These are phyloP conservation scores for Triglochin maritima DNA, from an alignment of 106 monocot species.

Conservation along the genomic window DNA sequence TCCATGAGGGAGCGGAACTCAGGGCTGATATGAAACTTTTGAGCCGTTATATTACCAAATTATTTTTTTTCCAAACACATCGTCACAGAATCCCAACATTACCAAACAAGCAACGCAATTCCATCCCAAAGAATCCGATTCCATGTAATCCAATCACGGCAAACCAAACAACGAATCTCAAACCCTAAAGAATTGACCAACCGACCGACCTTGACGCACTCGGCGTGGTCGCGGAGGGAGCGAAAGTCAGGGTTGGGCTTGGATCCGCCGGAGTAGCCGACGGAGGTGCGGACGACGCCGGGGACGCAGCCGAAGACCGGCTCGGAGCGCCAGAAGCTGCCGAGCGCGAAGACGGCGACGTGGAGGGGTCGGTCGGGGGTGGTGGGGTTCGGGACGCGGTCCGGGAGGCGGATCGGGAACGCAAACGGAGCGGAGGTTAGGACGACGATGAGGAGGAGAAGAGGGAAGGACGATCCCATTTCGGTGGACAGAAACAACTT, in stretches of 20 bases:
- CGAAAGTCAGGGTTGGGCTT: constrained; percentile 67
- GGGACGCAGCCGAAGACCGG: constrained; percentile 83
- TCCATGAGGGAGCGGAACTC: no score
- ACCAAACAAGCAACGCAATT: no score
- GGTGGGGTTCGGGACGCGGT: not conserved
- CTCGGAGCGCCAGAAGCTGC: constrained; percentile 95
- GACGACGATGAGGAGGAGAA: not conserved
- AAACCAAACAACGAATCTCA: not conserved
- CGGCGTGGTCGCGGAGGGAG: constrained; percentile 74
- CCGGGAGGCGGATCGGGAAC: not conserved
- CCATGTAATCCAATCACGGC: no score
- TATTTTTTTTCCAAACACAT: no score
- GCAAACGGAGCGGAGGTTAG: not conserved
- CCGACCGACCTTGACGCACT: constrained; percentile 62
- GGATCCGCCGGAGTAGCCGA: constrained; percentile 74
- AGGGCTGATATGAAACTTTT: no score
- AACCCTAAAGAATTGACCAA: not conserved
- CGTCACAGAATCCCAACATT: no score
- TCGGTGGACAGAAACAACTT: no score
- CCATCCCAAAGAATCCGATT: no score
- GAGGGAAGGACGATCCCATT: not conserved
- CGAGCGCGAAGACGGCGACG: constrained; percentile 73
- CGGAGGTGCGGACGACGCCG: constrained; percentile 69
- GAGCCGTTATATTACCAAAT: no score
- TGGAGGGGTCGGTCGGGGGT: constrained; percentile 12